Base-by-base conservation (phyloP, 441 rosid species). In the Bruguiera hainesii region DNA sequence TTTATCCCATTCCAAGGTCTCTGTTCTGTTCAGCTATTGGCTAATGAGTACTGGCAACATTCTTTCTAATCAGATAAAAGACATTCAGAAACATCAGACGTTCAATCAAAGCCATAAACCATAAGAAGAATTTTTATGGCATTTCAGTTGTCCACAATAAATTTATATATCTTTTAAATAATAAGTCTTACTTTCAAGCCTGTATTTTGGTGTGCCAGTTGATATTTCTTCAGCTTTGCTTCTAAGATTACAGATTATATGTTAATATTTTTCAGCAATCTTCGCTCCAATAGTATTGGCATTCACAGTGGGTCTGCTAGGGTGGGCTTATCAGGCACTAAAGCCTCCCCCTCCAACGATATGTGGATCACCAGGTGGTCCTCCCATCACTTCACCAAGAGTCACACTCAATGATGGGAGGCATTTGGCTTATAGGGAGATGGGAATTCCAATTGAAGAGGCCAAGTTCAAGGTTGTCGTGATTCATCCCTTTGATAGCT, bases 401-500 rank as follows among this genome's bases (percentile, higher is more conserved):
- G 60, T 80, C 35, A 80, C 33, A 66, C 80, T 83, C 35, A 52
- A 75, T n/a, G 85, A 79, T 51, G 83, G 87, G 39, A 77, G 87
- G 58, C 64, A 73, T 67, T 71, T 79, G 19, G 65, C 85, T 19
- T 83, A 81, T 67, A 77, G 50, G 46, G 84, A 80, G 61, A 66
- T 77, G 48, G 87, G 83, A 19, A 78, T 79, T 2, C 63, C 84
- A 57, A 81, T 75, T 59, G 70, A 64, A 35, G 61, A 29, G n/a
- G 64, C 87, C 4, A 73, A 69, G 56, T 76, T 28, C 56, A 79
- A 66, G 56, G 61, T 75, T 61, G 60, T 81, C 23, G 56, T 81
- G 23, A 76, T 79, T 26, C 83, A 83, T 60, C 85, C 83, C 46
- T 81, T 81, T 37, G 80, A 76, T 63, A 73, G 76, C 76, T 81